Conservation (phyloP, 164 flowering plant genomes). For the Cinnamomum micranthum region DNA sequence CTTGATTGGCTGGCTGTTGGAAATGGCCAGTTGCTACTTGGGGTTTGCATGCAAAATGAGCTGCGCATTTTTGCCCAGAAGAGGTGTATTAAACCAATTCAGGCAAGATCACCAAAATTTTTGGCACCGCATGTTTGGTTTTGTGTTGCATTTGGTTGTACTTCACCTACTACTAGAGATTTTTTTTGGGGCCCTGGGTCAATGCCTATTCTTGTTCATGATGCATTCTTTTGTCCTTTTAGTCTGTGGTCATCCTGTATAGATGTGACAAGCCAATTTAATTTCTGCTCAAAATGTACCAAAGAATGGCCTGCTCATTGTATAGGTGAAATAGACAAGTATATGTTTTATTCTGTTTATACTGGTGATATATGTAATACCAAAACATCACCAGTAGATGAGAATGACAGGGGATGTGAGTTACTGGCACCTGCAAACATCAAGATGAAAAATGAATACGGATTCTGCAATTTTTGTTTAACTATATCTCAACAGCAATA, state of each 20-base stretch:
- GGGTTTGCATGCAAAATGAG: conserved; percentile 65
- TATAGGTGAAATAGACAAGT: conserved; percentile 12
- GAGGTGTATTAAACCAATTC: conserved; percentile 32
- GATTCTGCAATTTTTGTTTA: conserved; percentile 16
- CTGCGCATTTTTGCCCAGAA: conserved; percentile 54
- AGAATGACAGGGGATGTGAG: conserved; percentile 13
- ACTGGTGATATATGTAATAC: conserved; percentile 20
- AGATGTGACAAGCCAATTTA: conserved; percentile 20
- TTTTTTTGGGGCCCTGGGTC: conserved; percentile 79
- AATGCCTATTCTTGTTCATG: conserved; percentile 51
- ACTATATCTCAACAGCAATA: conserved; percentile 19
- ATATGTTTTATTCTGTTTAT: conserved; percentile 23
- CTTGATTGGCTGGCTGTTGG: conserved; percentile 64
- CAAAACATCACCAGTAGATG: conserved; percentile 20
- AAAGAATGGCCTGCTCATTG: conserved; percentile 11
- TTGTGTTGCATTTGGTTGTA: conserved; percentile 53
- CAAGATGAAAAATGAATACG: conserved; percentile 17
- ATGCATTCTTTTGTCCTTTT: conserved; percentile 48
- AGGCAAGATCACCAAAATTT: conserved; percentile 25
- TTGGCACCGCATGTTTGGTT: conserved; percentile 47
- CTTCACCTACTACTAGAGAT: conserved; percentile 36
- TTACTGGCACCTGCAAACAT: conserved; percentile 12
- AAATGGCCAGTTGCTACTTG: conserved; percentile 68
- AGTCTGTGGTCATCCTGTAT: conserved; percentile 46
- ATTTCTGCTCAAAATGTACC: conserved; percentile 10